These are phyloP conservation scores for Coniochaeta sp. DNA, from an alignment of 2,329 filamentous ascomycete genomes.

Conservation along the genomic window DNA sequence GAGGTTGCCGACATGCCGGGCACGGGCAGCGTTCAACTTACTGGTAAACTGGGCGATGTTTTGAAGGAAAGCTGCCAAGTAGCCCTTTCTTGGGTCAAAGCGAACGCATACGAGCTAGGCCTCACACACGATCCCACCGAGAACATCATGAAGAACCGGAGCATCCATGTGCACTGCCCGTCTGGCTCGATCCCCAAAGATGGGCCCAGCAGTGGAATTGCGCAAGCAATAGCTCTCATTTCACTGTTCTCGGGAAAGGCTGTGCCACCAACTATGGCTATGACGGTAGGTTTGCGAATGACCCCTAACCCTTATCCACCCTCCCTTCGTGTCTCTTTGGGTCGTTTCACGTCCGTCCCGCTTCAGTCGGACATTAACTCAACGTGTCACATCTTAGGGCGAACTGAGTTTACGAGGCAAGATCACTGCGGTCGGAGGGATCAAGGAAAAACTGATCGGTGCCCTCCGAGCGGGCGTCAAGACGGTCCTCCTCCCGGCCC, in stretches of 20 bases:
- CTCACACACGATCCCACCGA: slow-evolving; percentile 72
- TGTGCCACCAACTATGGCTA: slow-evolving; percentile 86
- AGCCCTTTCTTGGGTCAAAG: slow-evolving; percentile 93
- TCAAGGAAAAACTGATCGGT: slow-evolving; percentile 98
- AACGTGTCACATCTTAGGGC: slow-evolving; percentile 32
- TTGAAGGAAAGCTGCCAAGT: slow-evolving; percentile 97
- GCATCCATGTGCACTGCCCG: slow-evolving; percentile 93
- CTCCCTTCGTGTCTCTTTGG: not conserved
- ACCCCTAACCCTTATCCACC: not conserved
- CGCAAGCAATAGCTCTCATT: slow-evolving; percentile 88
- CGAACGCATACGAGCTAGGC: slow-evolving; percentile 85
- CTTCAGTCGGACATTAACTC: not conserved
- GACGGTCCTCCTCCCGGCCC: slow-evolving; percentile 78
- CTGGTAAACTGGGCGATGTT: slow-evolving; percentile 91
- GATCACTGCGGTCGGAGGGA: slow-evolving; percentile 90
- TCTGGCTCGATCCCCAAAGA: slow-evolving; percentile 95
- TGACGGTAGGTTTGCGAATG: slow-evolving; percentile 58
- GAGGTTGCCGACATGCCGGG: slow-evolving; percentile 98
- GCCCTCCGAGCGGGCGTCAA: slow-evolving; percentile 90
- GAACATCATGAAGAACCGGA: slow-evolving; percentile 93
- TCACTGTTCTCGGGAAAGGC: slow-evolving; percentile 79
- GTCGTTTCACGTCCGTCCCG: slow-evolving; percentile 3
- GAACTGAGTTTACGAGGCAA: slow-evolving; percentile 76
- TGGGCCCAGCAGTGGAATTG: slow-evolving; percentile 77
- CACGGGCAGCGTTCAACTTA: slow-evolving; percentile 83